Evolutionary conservation across 129 eudicot species (phyloP).

Genomic region (Deinandra increscens): DNA sequence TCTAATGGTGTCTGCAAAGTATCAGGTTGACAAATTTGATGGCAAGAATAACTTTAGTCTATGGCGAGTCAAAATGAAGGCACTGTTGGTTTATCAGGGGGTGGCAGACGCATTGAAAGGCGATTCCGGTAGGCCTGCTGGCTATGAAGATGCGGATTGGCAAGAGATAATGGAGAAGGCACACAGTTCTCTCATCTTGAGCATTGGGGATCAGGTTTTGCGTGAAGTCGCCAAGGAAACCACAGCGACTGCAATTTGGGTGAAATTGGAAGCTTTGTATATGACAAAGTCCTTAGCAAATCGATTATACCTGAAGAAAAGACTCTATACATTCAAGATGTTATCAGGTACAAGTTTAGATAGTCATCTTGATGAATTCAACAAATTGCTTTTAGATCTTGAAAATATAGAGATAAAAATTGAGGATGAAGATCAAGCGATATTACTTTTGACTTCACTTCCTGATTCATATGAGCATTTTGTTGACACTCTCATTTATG

Average conservation of each 20-base stretch:
- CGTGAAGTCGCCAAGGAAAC: not conserved
- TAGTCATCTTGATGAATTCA: not conserved
- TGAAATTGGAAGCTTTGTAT: not conserved
- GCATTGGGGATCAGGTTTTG: not conserved
- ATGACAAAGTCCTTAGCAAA: not conserved
- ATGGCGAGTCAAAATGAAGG: not conserved
- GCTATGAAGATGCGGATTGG: not conserved
- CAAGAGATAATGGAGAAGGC: not conserved
- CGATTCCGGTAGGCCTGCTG: no score
- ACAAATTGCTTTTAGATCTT: not conserved
- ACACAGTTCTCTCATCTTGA: not conserved
- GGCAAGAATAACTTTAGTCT: not conserved
- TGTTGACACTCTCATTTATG: no score
- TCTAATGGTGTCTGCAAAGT: not conserved
- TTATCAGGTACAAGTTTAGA: not conserved
- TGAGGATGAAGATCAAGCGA: not conserved
- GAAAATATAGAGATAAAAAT: not conserved
- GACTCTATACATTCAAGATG: not conserved
- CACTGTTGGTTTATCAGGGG: not conserved
- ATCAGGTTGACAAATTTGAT: not conserved
- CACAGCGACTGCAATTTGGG: not conserved
- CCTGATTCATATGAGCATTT: no score
- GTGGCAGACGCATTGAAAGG: not conserved
- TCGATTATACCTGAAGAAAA: not conserved
- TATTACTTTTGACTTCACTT: no score